Percentiles rank a stretch among this genome's conserved stretches.
phyloP scores from a whole-genome alignment of 768 basidiomycete genomes.

The Leccinum subgranulosum region DNA sequence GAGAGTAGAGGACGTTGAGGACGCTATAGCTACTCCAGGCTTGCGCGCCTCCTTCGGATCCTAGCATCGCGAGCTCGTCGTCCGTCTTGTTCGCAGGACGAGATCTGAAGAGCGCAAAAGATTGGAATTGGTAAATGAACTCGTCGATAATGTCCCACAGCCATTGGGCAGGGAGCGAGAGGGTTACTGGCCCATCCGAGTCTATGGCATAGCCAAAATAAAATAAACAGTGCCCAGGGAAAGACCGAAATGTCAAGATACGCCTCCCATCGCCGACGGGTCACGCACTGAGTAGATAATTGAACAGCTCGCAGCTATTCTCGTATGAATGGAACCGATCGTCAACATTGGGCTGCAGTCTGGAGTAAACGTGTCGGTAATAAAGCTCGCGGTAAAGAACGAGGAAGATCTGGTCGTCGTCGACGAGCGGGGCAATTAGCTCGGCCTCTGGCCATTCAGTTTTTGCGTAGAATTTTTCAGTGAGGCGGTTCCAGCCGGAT shows the following conservation, averaged over 20 bases:
- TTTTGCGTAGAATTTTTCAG: slow-evolving; percentile 92
- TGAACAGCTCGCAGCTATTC: slow-evolving; percentile 98
- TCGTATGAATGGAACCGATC: slow-evolving; percentile 98
- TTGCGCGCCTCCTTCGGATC: slow-evolving; percentile 70
- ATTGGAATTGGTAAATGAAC: slow-evolving; percentile 98
- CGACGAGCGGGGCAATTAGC: slow-evolving; percentile 89
- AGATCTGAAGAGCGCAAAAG: slow-evolving; percentile 89
- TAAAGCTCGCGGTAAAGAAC: slow-evolving; percentile 96
- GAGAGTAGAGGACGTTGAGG: slow-evolving; percentile 95
- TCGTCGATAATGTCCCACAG: slow-evolving; percentile 97
- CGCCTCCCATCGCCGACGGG: not conserved
- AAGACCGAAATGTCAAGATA: not conserved
- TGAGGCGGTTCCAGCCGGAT: slow-evolving; percentile 95
- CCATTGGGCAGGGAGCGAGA: slow-evolving; percentile 96
- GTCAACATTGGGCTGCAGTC: slow-evolving; percentile 91
- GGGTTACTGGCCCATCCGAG: slow-evolving; percentile 86
- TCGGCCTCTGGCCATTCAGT: slow-evolving; percentile 98
- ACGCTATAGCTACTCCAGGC: slow-evolving; percentile 99
- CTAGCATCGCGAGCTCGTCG: slow-evolving; percentile 82
- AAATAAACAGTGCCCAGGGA: not conserved
- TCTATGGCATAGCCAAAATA: slow-evolving; percentile 44
- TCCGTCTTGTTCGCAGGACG: slow-evolving; percentile 83
- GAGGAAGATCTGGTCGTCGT: slow-evolving; percentile 94
- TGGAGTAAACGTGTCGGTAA: slow-evolving; percentile 94
- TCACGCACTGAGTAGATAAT: slow-evolving; percentile 81